phyloP scores from a whole-genome alignment of 768 basidiomycete genomes.

The Mycena albidolilacea region DNA sequence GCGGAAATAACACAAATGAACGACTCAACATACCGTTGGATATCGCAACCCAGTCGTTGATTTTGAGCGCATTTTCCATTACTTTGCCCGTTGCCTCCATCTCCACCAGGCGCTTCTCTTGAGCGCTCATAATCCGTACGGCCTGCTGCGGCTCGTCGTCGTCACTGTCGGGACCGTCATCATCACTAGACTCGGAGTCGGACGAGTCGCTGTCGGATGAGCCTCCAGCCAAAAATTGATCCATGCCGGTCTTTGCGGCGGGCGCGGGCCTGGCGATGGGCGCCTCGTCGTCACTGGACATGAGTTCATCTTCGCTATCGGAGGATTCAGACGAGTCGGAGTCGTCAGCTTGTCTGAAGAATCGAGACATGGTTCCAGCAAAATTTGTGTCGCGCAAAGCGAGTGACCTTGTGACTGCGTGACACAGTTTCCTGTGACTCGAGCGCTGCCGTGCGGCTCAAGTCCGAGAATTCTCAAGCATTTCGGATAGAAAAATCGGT shows the following conservation, averaged over 20 bases:
- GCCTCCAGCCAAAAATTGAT: constrained; percentile 78
- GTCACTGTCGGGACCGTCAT: constrained; percentile 63
- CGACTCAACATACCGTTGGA: constrained; percentile 77
- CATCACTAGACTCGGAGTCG: constrained; percentile 53
- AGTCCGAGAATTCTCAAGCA: too few species aligned
- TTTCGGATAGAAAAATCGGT: too few species aligned
- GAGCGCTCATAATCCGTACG: constrained; percentile 87
- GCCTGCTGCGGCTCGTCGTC: constrained; percentile 82
- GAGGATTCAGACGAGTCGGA: constrained; percentile 81
- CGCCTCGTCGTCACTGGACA: constrained; percentile 79
- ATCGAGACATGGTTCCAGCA: constrained; percentile 79
- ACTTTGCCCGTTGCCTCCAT: constrained; percentile 93
- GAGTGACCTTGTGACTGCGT: background rate
- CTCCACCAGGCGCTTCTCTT: constrained; percentile 93
- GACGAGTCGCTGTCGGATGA: constrained; percentile 72
- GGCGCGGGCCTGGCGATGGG: constrained; percentile 61
- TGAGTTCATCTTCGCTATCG: constrained; percentile 84
- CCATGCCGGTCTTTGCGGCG: constrained; percentile 74
- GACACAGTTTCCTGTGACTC: background rate
- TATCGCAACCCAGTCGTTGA: constrained; percentile 96
- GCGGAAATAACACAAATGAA: background rate
- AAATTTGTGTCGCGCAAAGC: constrained; percentile 4
- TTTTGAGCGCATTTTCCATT: constrained; percentile 96
- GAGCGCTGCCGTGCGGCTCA: background rate
- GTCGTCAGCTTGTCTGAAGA: constrained; percentile 90